Percentiles rank a stretch among this genome's conserved stretches.
These are phyloP conservation scores for Sisymbrium irio DNA, from an alignment of 345 rosid species.

Conservation along the genomic window DNA sequence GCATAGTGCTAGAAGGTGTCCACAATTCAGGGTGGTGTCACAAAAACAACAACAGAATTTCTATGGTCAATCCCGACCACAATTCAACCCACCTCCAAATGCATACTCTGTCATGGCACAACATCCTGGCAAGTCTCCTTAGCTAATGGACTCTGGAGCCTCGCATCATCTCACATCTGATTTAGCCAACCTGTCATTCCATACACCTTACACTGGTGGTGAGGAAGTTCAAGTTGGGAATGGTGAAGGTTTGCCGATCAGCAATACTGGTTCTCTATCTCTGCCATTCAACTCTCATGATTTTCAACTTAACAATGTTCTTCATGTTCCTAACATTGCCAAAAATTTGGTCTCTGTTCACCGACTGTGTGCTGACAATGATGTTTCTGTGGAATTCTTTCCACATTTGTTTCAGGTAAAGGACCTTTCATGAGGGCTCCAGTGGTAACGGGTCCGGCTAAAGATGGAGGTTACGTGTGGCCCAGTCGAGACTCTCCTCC, in stretches of 20 bases:
- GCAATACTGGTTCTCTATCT: background rate
- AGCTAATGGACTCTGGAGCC: background rate
- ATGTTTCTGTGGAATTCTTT: no score
- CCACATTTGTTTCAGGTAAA: no score
- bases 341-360: no score
- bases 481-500: background rate
- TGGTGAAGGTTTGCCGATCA: background rate
- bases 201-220: background rate
- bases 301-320: no score
- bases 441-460: background rate
- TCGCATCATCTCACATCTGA: background rate
- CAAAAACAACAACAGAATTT: no score
- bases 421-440: background rate
- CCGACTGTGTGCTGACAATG: no score
- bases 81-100: no score
- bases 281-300: no score
- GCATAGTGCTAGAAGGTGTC: background rate
- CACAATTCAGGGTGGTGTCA: background rate
- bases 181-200: background rate
- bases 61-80: no score
- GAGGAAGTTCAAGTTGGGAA: background rate
- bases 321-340: no score
- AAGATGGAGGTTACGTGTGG: background rate
- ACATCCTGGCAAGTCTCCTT: no score
- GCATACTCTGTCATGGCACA: no score